These are phyloP conservation scores for Solanum bukasovii DNA, from an alignment of 257 asterid species.

Conservation along the genomic window DNA sequence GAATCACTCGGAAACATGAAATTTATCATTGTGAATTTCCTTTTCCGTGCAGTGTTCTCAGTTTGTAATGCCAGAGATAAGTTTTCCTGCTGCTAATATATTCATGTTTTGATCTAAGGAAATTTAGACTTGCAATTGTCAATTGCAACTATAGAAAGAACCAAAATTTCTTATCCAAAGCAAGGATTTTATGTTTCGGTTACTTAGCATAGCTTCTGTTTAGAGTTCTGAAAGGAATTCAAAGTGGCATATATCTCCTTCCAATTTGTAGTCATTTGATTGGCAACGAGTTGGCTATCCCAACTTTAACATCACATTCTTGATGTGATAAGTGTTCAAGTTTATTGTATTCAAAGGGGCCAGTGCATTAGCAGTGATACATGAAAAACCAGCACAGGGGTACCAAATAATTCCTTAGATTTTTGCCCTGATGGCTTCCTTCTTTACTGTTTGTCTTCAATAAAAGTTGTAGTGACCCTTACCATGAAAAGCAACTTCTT, in stretches of 20 bases:
- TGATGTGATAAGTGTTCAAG: neutral
- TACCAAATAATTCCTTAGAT: neutral
- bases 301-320: neutral
- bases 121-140: neutral
- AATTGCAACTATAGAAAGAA: neutral
- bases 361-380: neutral
- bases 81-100: neutral
- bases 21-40: neutral
- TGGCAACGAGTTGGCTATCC: neutral
- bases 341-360: neutral
- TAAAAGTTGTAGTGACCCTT: neutral
- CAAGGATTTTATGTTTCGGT: neutral
- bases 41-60: neutral
- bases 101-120: neutral
- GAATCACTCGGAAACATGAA: neutral
- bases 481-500: neutral
- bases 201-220: neutral
- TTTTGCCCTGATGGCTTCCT: neutral
- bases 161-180: neutral
- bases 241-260: neutral
- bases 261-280: neutral
- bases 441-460: neutral
- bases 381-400: neutral
- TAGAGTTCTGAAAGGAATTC: neutral
- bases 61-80: neutral